Conservation (phyloP, 805 yeast species). For the Geotrichum ghanense region DNA sequence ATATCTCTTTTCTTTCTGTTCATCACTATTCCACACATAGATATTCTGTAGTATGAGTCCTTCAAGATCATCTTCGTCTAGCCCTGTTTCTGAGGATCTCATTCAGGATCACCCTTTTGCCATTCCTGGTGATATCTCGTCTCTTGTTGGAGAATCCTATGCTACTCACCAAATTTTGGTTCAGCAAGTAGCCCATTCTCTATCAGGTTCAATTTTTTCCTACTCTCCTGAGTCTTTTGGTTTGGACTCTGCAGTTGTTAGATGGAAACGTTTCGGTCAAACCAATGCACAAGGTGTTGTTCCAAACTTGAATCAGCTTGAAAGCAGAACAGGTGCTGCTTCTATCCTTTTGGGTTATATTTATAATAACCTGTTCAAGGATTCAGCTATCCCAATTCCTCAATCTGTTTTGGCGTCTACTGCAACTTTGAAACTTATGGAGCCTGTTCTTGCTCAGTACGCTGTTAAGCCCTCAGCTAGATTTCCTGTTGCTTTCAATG, state of each 20-base stretch:
- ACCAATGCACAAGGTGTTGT: constrained; percentile 43
- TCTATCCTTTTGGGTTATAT: constrained; percentile 66
- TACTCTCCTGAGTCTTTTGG: constrained; percentile 57
- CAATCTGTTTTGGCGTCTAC: constrained; percentile 48
- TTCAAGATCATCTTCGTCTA: not conserved
- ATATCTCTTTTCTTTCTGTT: not conserved
- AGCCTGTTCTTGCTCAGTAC: constrained; percentile 38
- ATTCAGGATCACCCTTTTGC: constrained; percentile 11
- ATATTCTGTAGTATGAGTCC: not conserved
- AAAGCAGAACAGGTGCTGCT: constrained; percentile 79
- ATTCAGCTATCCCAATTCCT: constrained; percentile 15
- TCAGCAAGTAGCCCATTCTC: constrained; percentile 24
- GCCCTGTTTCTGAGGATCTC: not conserved
- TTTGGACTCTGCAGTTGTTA: constrained; percentile 45
- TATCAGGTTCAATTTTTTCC: constrained; percentile 31
- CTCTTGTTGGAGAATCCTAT: constrained; percentile 14
- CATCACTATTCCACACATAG: not conserved
- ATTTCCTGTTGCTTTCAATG: constrained; percentile 56
- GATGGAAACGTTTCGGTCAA: constrained; percentile 47
- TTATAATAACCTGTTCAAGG: constrained; percentile 14
- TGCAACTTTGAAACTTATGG: constrained; percentile 57
- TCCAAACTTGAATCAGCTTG: constrained; percentile 45
- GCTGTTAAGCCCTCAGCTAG: constrained; percentile 25
- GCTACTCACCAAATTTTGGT: constrained; percentile 19
- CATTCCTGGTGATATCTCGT: constrained; percentile 12